A percentile compares a stretch with the other conserved stretches of the same genome.
Evolutionary conservation across 2,329 filamentous ascomycete genomes (phyloP).

Genomic region (Atkinsonella hypoxylon): DNA sequence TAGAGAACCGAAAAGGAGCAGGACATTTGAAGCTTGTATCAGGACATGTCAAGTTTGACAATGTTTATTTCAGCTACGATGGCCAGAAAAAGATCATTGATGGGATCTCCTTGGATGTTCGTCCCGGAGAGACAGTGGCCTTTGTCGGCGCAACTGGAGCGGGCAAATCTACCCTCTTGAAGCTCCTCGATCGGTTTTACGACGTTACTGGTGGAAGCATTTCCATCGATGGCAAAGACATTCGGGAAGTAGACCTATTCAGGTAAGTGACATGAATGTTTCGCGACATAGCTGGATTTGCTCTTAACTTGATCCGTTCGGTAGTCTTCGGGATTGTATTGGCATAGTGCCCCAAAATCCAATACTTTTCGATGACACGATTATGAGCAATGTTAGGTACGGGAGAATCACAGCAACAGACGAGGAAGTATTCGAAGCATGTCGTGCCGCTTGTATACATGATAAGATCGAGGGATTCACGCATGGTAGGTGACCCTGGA

Average conservation of each 20-base stretch:
- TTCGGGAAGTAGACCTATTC: slow-evolving; percentile 39
- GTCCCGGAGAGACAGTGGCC: slow-evolving; percentile 42
- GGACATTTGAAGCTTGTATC: slow-evolving; percentile 36
- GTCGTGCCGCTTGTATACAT: slow-evolving; percentile 43
- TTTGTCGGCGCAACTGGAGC: slow-evolving; percentile 50
- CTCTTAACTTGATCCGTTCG: slow-evolving; percentile 11
- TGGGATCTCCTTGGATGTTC: slow-evolving; percentile 36
- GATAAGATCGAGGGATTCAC: slow-evolving; percentile 44
- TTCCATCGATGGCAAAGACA: slow-evolving; percentile 43
- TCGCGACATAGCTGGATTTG: not conserved
- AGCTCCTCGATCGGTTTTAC: slow-evolving; percentile 48
- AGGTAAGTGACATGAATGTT: slow-evolving; percentile 20
- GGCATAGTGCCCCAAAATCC: slow-evolving; percentile 45
- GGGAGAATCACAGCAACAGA: slow-evolving; percentile 41
- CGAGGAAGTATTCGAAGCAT: slow-evolving; percentile 42
- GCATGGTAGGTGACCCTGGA: slow-evolving; percentile 24
- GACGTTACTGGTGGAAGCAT: slow-evolving; percentile 42
- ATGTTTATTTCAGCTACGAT: slow-evolving; percentile 47
- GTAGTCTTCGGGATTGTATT: slow-evolving; percentile 38
- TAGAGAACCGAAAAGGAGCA: slow-evolving; percentile 39
- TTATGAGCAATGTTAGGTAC: slow-evolving; percentile 49
- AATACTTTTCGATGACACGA: slow-evolving; percentile 44
- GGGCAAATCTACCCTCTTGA: slow-evolving; percentile 46
- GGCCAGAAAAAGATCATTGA: slow-evolving; percentile 46
- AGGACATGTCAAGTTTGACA: slow-evolving; percentile 41